Conservation (phyloP, 305 asterid genomes). For the Fraxinus angustifolia region DNA sequence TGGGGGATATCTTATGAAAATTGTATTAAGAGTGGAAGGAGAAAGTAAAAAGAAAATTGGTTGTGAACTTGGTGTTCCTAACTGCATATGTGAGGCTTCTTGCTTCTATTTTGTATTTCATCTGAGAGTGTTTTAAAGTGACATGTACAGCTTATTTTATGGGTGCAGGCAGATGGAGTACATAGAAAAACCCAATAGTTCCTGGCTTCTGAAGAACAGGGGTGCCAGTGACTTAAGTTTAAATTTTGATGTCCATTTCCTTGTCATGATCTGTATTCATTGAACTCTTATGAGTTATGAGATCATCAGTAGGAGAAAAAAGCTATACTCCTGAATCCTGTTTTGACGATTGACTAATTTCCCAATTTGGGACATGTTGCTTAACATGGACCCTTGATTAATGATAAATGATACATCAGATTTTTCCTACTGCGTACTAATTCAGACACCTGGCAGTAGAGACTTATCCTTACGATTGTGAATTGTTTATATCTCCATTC, state of each 20-base stretch:
- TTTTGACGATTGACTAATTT: neutral
- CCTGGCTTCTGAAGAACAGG: neutral
- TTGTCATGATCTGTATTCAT: neutral
- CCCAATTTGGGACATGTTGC: neutral
- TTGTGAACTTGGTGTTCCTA: neutral
- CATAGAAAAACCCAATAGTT: neutral
- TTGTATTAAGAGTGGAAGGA: neutral
- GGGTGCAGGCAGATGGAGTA: neutral
- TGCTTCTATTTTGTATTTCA: neutral
- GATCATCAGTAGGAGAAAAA: neutral
- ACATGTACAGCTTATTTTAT: neutral
- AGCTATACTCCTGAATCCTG: neutral
- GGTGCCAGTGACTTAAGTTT: neutral
- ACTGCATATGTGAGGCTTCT: neutral
- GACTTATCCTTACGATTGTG: neutral
- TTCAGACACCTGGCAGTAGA: neutral
- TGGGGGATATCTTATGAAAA: neutral
- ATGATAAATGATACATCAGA: neutral
- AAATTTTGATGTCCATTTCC: neutral
- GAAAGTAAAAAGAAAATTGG: neutral
- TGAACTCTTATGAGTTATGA: neutral
- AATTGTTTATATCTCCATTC: neutral
- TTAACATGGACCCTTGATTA: neutral
- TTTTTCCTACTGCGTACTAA: neutral
- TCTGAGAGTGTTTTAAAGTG: neutral